These are phyloP conservation scores for Hibiscus syriacus DNA, from an alignment of 345 rosid genomes.

Conservation along the genomic window DNA sequence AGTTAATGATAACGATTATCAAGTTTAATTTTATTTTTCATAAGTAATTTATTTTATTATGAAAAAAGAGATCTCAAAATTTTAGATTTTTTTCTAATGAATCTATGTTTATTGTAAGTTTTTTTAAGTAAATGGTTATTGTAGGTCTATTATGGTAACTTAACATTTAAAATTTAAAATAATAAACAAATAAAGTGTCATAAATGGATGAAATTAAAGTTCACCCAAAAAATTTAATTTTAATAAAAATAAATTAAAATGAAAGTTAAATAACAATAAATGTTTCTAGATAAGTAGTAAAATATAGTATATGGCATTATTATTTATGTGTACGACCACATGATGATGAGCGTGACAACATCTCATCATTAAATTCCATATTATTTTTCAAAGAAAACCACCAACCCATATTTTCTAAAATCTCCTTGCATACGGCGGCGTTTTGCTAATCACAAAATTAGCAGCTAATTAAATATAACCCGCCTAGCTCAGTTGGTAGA, in stretches of 20 bases:
- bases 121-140: too few species aligned
- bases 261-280: slow-evolving; percentile 13
- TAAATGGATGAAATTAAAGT: neutral
- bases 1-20: too few species aligned
- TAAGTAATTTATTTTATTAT: too few species aligned
- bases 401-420: neutral
- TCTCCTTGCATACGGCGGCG: slow-evolving; percentile 18
- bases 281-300: slow-evolving; percentile 21
- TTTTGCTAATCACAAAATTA: neutral
- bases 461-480: neutral
- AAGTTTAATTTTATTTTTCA: too few species aligned
- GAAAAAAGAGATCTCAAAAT: too few species aligned
- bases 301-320: neutral
- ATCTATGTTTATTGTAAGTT: too few species aligned
- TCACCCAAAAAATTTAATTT: slow-evolving; percentile 7
- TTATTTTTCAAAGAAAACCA: neutral
- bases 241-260: slow-evolving; percentile 2
- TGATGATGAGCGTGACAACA: slow-evolving; percentile 58
- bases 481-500: too few species aligned
- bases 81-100: too few species aligned
- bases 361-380: slow-evolving; percentile 44
- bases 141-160: too few species aligned
- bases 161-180: too few species aligned
- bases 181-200: too few species aligned
- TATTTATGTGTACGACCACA: too few species aligned